Percentiles rank a stretch among this genome's conserved stretches.
These are phyloP conservation scores for Cryoendolithus antarcticus DNA, from an alignment of 2,329 filamentous ascomycete genomes.

Conservation along the genomic window DNA sequence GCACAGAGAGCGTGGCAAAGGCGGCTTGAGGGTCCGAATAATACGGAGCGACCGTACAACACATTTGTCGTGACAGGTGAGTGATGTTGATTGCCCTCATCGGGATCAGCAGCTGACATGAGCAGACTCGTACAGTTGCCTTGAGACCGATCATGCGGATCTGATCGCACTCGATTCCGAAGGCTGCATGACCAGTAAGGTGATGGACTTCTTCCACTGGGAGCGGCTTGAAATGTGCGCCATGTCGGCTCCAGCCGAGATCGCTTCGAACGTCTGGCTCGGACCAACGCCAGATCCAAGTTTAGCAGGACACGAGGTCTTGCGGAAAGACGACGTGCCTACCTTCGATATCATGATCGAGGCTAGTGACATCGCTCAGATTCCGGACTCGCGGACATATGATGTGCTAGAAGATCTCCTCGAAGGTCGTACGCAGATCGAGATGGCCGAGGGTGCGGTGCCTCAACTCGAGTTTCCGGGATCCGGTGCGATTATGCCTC, in stretches of 20 bases:
- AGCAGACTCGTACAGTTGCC: constrained; percentile 50
- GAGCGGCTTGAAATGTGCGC: constrained; percentile 85
- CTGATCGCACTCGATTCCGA: constrained; percentile 64
- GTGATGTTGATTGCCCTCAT: constrained; percentile 11
- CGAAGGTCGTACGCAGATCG: constrained; percentile 7
- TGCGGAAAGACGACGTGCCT: constrained; percentile 38
- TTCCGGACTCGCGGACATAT: constrained; percentile 58
- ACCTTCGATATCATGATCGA: constrained; percentile 66
- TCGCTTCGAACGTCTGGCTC: constrained; percentile 79
- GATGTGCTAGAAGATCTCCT: constrained; percentile 48
- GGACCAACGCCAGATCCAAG: constrained; percentile 67
- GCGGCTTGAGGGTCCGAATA: constrained; percentile 41
- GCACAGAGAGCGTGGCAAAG: constrained; percentile 68
- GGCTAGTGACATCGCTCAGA: constrained; percentile 69
- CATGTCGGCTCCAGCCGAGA: constrained; percentile 84
- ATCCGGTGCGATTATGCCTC: constrained; percentile 80
- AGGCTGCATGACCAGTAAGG: constrained; percentile 60
- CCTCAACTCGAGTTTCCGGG: constrained; percentile 73
- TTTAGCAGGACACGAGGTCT: constrained; percentile 8
- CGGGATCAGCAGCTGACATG: constrained; percentile 1
- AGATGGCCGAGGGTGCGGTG: constrained; percentile 33
- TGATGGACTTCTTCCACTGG: constrained; percentile 80
- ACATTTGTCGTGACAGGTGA: constrained; percentile 63
- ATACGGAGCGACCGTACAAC: constrained; percentile 51
- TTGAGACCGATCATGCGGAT: constrained; percentile 57